Evolutionary conservation across 805 yeast genomes (phyloP), one percentile per base, ranked within the genome.

Genomic region (Pichia phayaonensis): DNA sequence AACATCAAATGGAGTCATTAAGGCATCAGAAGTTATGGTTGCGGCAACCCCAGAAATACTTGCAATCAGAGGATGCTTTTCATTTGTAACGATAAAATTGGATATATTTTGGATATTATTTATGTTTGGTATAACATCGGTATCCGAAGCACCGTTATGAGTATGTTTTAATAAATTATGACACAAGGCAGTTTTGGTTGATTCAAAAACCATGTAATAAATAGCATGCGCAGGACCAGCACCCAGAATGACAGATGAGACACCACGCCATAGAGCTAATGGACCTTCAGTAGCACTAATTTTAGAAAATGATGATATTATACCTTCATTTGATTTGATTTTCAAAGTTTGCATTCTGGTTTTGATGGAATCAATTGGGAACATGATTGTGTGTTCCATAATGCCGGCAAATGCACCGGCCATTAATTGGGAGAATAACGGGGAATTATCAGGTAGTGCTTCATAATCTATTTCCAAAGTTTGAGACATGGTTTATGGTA

Each of bases 141-240:
- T 34, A 8, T 10, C 8, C 8, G 6, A n/a, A 18, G 21, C 6
- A 21, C 23, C 23, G 21, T 24, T 39, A 31, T 49, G 50, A 20
- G 41, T 38, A 73, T 76, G 42, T 72, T 76, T 43, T 62, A 52
- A 49, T 36, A 51, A 34, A 15, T 46, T 36, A 47, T 71, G 69
- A 38, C 73, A 74, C 46, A 85, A 67, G 13, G 74, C 63, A 8
- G 84, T 80, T 63, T 86, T 85, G 45, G 90, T 76, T 46, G 81
- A 75, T 68, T 92, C 99, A 67, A 90, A 94, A 4, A 94, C 95
- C n/a, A 90, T 83, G 65, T 90, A 92, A 69, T 94, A 92, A 8
- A 94, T 85, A 4, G 98, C 98, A 70, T 92, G 99, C 3, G 98
- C 97, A 2, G 99, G 99, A 8, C 99, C 99, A n/a, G 99, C 97